Percentiles rank a stretch among this genome's conserved stretches.
phyloP scores from a whole-genome alignment of 2,329 filamentous ascomycete genomes.

The Trichoderma koningiopsis region DNA sequence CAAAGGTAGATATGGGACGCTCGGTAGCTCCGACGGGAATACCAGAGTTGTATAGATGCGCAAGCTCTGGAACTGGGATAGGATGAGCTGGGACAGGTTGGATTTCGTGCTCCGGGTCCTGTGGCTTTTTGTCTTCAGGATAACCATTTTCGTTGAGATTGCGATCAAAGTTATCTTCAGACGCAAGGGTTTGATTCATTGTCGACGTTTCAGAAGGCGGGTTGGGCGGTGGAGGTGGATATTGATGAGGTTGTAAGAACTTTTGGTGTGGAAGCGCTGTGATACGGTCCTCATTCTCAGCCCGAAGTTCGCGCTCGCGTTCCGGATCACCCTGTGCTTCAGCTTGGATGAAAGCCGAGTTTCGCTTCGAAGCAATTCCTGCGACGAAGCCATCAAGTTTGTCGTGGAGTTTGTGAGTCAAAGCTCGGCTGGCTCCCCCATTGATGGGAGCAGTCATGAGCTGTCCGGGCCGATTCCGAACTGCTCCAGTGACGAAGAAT shows the following conservation, averaged over 20 bases:
- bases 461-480: constrained; percentile 39
- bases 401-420: constrained; percentile 79
- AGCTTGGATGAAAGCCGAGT: constrained; percentile 78
- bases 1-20: constrained; percentile 59
- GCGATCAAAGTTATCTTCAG: constrained; percentile 48
- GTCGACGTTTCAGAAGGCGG: constrained; percentile 36
- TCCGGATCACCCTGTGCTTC: constrained; percentile 78
- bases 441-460: constrained; percentile 51
- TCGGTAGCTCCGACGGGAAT: constrained; percentile 38
- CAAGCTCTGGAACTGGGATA: constrained; percentile 55
- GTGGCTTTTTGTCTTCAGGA: constrained; percentile 46
- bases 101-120: constrained; percentile 32
- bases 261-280: constrained; percentile 75
- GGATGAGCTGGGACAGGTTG: constrained; percentile 39
- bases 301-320: constrained; percentile 76
- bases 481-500: constrained; percentile 85
- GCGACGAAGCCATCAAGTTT: constrained; percentile 86
- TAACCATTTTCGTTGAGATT: constrained; percentile 35
- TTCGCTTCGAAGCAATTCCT: constrained; percentile 82
- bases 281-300: constrained; percentile 82
- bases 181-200: constrained; percentile 32
- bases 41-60: constrained; percentile 56
- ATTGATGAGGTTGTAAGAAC: constrained; percentile 59
- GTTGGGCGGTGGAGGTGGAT: constrained; percentile 34
- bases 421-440: constrained; percentile 49